These are phyloP conservation scores for Raffaelea deltoideospora DNA, from an alignment of 2,329 filamentous ascomycete species.

Conservation along the genomic window DNA sequence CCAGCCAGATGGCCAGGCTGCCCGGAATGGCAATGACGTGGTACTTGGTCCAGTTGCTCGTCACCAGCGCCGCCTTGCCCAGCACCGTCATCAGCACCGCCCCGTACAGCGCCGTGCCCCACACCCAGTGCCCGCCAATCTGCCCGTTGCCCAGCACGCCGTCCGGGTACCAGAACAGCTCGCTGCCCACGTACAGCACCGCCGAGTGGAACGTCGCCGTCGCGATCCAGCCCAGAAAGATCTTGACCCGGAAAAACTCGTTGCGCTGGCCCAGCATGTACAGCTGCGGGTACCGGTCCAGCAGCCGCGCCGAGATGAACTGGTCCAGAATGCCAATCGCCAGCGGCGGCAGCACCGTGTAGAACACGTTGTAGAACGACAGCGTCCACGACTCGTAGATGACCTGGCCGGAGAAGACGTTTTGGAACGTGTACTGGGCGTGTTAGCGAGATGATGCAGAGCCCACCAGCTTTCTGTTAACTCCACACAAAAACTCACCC, in stretches of 20 bases:
- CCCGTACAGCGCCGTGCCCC: slow-evolving; percentile 90
- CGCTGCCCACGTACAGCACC: slow-evolving; percentile 72
- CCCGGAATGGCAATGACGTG: slow-evolving; percentile 91
- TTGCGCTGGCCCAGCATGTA: slow-evolving; percentile 90
- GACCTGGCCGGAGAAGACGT: slow-evolving; percentile 91
- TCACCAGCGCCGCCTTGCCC: slow-evolving; percentile 85
- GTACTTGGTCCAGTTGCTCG: slow-evolving; percentile 98
- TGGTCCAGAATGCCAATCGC: slow-evolving; percentile 95
- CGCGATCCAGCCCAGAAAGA: slow-evolving; percentile 81
- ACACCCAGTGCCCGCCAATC: slow-evolving; percentile 88
- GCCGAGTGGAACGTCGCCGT: slow-evolving; percentile 95
- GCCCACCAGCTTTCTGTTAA: too few relatives aligned
- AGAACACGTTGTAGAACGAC: slow-evolving; percentile 99
- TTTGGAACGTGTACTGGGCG: slow-evolving; percentile 81
- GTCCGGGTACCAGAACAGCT: slow-evolving; percentile 71
- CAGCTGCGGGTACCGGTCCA: slow-evolving; percentile 91
- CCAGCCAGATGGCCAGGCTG: slow-evolving; percentile 80
- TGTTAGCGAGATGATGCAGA: not conserved
- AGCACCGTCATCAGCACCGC: slow-evolving; percentile 87
- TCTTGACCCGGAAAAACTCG: slow-evolving; percentile 82
- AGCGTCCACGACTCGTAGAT: slow-evolving; percentile 99
- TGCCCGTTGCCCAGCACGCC: slow-evolving; percentile 65
- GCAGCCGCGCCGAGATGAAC: slow-evolving; percentile 82
- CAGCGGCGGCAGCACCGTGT: slow-evolving; percentile 84
- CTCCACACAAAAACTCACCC: slow-evolving; percentile 44